These are phyloP conservation scores for Monosporascus sp. DNA, from an alignment of 2,329 filamentous ascomycete genomes.

Conservation along the genomic window DNA sequence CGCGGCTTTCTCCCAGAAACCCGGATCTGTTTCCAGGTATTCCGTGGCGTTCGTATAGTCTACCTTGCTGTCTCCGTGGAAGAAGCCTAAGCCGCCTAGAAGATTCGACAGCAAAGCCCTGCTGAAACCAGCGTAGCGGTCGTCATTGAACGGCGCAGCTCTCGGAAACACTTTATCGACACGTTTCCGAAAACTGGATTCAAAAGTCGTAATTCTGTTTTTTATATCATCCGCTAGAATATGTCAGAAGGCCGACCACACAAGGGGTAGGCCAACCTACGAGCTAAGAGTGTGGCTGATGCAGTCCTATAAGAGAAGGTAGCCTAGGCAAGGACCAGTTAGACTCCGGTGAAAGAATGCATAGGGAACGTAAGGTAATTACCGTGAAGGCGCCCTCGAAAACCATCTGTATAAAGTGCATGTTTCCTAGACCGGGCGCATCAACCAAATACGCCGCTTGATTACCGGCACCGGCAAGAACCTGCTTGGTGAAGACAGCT, in stretches of 20 bases:
- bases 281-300: not conserved
- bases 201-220: not conserved
- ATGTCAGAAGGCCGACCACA: not conserved
- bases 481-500: constrained; percentile 48
- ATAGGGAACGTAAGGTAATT: not conserved
- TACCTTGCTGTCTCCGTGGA: constrained; percentile 77
- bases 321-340: not conserved
- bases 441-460: constrained; percentile 44
- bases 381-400: constrained; percentile 53
- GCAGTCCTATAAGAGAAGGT: not conserved
- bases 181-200: not conserved
- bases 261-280: not conserved
- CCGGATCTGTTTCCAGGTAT: constrained; percentile 86
- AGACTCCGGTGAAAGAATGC: not conserved
- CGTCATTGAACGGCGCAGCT: constrained; percentile 64
- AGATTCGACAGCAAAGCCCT: constrained; percentile 88
- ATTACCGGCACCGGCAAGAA: constrained; percentile 54
- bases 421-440: constrained; percentile 49
- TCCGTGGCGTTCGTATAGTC: constrained; percentile 81
- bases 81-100: constrained; percentile 86
- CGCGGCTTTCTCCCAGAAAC: constrained; percentile 85
- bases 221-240: not conserved
- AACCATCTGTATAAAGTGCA: constrained; percentile 61
- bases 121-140: constrained; percentile 69
- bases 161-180: constrained; percentile 55